phyloP scores from a whole-genome alignment of 768 basidiomycete genomes.

The Filobasidium floriforme region DNA sequence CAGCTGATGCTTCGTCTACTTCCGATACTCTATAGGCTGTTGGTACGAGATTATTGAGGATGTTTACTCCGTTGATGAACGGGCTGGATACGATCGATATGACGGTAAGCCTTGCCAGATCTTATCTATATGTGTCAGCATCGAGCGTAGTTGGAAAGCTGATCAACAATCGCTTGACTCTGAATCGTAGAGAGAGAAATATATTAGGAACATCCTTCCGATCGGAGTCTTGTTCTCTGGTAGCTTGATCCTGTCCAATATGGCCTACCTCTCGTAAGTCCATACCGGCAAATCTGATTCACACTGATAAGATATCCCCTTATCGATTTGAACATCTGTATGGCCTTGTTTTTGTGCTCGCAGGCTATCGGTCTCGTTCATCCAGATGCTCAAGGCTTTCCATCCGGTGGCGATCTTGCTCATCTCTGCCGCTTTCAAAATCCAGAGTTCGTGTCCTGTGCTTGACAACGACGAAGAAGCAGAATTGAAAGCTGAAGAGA shows the following conservation, averaged over 20 bases:
- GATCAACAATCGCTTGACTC: too few species aligned
- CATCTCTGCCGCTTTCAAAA: constrained; percentile 83
- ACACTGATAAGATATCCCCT: not conserved
- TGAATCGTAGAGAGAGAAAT: constrained; percentile 46
- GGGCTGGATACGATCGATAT: constrained; percentile 52
- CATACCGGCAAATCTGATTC: not conserved
- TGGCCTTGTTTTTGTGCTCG: not conserved
- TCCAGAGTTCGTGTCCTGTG: constrained; percentile 48
- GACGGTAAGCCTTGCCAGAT: constrained; percentile 45
- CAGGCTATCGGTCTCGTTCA: constrained; percentile 72
- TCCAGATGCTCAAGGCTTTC: constrained; percentile 84
- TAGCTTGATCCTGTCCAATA: constrained; percentile 84
- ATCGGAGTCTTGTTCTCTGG: constrained; percentile 92
- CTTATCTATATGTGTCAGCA: too few species aligned
- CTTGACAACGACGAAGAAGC: too few species aligned
- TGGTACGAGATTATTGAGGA: constrained; percentile 38
- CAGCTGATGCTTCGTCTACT: too few species aligned
- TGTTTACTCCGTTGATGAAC: constrained; percentile 43
- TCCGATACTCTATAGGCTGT: constrained; percentile 26
- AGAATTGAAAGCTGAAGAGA: too few species aligned
- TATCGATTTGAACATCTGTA: not conserved
- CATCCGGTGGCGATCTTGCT: constrained; percentile 53
- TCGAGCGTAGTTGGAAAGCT: too few species aligned
- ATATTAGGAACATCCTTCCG: constrained; percentile 78
- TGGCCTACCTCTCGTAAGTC: constrained; percentile 61